Base-by-base conservation (phyloP, 1,139 yeast species). In the Dujonia santamariae region DNA sequence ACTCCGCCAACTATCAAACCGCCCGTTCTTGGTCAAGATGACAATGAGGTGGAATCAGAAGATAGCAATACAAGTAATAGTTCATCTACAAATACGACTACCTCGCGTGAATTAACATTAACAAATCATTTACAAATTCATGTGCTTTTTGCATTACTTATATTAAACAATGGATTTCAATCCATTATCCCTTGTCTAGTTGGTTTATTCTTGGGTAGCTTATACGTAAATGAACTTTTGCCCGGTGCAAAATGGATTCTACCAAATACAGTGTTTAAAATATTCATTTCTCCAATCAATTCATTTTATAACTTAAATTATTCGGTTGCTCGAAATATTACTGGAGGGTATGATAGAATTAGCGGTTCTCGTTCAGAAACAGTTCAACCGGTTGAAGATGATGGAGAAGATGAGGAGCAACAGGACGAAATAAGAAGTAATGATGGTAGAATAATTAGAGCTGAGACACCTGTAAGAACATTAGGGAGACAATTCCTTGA, bases 231-330 rank as follows among this genome's bases (percentile, higher is more conserved):
- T 39, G 82, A 78, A 23, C 54, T 83, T 7, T 54, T 84, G 13
- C 86, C 87, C 3, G 85, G 85, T 1, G 65, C 75, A 37, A 64
- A 64, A 35, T 75, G 84, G 63, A 46, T 76, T n/a, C 61, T 78
- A 17, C 69, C 77, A 4, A 40, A 38, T 8, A 29, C 41, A 3
- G 19, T 57, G 9, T 63, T 55, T 42, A 50, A 49, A 19, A 32
- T 57, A 11, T 49, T 59, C 25, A 43, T 54, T 1, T 46, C 46
- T 35, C 72, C 72, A 1, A 12, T 26, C 20, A 38, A 35, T 32
- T 31, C 37, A 4, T 7, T 35, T 11, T 11, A 14, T n/a, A 19
- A 17, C 6, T 8, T 18, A 14, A 6, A n/a, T 12, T 11, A 11
- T 4, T n/a, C 22, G n/a, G 7, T 20, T 12, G 11, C 19, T 7